These are phyloP conservation scores for Penicillium lagena DNA, from an alignment of 495 filamentous ascomycete species.

Conservation along the genomic window DNA sequence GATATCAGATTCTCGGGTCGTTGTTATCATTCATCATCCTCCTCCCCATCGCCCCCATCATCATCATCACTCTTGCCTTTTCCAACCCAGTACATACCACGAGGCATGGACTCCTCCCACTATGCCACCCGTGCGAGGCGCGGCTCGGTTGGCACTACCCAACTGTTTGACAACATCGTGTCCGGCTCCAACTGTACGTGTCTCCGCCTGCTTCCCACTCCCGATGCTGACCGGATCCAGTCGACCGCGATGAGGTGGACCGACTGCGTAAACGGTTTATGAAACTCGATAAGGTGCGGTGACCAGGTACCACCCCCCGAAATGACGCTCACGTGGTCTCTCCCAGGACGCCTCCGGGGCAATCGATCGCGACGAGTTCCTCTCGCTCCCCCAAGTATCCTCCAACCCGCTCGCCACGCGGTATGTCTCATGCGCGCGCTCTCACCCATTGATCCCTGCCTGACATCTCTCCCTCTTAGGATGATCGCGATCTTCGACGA, in stretches of 20 bases:
- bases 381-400: slow-evolving; percentile 93
- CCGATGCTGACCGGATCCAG: slow-evolving; percentile 34
- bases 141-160: slow-evolving; percentile 70
- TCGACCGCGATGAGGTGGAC: slow-evolving; percentile 95
- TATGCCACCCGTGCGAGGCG: slow-evolving; percentile 43
- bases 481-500: slow-evolving; percentile 99
- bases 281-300: slow-evolving; percentile 91
- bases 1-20: slow-evolving; percentile 36
- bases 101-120: slow-evolving; percentile 21
- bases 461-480: slow-evolving; percentile 29
- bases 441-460: too few species aligned
- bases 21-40: neutral
- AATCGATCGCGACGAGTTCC: slow-evolving; percentile 97
- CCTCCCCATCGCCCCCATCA: too few species aligned
- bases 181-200: slow-evolving; percentile 88
- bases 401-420: slow-evolving; percentile 95
- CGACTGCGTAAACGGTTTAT: slow-evolving; percentile 93
- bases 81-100: neutral
- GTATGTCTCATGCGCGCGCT: slow-evolving; percentile 27
- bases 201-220: neutral
- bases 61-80: neutral
- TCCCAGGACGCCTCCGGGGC: slow-evolving; percentile 90
- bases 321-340: neutral
- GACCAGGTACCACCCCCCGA: neutral
- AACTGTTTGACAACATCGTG: slow-evolving; percentile 91